Evolutionary conservation across 2,329 filamentous ascomycete species (phyloP).

Genomic region (Kalaharituber pfeilii): DNA sequence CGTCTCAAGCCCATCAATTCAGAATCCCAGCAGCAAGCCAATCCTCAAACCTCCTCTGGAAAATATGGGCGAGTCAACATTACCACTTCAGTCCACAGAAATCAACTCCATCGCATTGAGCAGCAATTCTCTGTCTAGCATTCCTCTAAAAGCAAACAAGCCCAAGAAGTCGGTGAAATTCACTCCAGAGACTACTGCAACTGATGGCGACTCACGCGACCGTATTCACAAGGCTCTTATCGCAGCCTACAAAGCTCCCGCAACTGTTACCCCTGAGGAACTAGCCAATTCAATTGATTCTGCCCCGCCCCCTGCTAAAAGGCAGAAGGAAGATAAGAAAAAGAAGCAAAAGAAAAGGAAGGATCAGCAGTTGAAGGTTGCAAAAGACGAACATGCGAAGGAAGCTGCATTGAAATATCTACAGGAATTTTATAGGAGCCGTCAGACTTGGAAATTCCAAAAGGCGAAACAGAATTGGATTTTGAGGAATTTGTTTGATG

Average conservation of each 20-base stretch:
- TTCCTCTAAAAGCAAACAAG: neutral
- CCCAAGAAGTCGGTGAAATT: neutral
- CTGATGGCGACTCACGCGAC: neutral
- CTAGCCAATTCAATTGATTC: neutral
- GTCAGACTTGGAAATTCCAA: constrained; percentile 15
- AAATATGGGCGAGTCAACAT: no score
- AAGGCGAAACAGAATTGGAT: constrained; percentile 20
- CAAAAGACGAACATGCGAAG: neutral
- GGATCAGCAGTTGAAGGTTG: constrained; percentile 1
- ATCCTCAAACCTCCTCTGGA: no score
- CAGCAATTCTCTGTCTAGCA: no score
- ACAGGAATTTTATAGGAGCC: constrained; percentile 6
- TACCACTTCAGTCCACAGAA: no score
- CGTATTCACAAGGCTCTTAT: neutral
- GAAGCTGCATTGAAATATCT: constrained; percentile 6
- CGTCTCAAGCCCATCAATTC: no score
- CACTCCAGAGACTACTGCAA: neutral
- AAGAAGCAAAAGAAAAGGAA: neutral
- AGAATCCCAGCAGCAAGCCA: no score
- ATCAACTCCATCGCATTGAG: no score
- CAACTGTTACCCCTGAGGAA: neutral
- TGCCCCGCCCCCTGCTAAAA: neutral
- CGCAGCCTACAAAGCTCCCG: neutral
- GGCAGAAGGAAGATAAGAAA: constrained; percentile 2
- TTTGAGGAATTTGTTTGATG: constrained; percentile 8